Percentiles rank a stretch among this genome's conserved stretches.
These are phyloP conservation scores for Rhynchospora tenuis DNA, from an alignment of 176 grass and related monocot species.

Conservation along the genomic window DNA sequence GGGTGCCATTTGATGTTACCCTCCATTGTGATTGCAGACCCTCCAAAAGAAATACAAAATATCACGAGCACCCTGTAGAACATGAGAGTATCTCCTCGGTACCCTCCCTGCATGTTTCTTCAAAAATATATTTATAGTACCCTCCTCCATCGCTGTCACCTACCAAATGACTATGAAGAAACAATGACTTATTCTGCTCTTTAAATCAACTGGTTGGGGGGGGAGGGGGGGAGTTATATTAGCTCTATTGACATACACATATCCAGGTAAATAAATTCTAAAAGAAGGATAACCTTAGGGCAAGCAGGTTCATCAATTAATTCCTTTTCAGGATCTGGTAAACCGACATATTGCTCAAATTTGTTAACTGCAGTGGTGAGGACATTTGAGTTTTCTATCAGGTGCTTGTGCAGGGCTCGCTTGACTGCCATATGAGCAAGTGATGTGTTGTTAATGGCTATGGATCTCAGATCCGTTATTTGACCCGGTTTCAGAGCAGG, in stretches of 20 bases:
- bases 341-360: slow-evolving; percentile 66
- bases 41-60: neutral
- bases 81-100: neutral
- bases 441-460: slow-evolving; percentile 64
- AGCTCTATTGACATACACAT: neutral
- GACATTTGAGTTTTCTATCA: slow-evolving; percentile 71
- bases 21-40: neutral
- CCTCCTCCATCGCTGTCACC: neutral
- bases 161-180: neutral
- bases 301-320: slow-evolving; percentile 75
- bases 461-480: slow-evolving; percentile 88
- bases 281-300: slow-evolving; percentile 58
- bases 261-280: neutral
- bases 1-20: neutral
- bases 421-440: slow-evolving; percentile 61
- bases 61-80: neutral
- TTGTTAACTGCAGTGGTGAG: slow-evolving; percentile 45
- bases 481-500: slow-evolving; percentile 88
- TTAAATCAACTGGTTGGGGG: too few relatives aligned
- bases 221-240: too few relatives aligned
- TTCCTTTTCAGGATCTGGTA: slow-evolving; percentile 64
- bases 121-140: neutral
- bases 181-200: neutral
- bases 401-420: slow-evolving; percentile 62
- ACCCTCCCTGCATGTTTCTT: neutral